Conservation (phyloP, 768 basidiomycete species). For the Lentinula sp. region DNA sequence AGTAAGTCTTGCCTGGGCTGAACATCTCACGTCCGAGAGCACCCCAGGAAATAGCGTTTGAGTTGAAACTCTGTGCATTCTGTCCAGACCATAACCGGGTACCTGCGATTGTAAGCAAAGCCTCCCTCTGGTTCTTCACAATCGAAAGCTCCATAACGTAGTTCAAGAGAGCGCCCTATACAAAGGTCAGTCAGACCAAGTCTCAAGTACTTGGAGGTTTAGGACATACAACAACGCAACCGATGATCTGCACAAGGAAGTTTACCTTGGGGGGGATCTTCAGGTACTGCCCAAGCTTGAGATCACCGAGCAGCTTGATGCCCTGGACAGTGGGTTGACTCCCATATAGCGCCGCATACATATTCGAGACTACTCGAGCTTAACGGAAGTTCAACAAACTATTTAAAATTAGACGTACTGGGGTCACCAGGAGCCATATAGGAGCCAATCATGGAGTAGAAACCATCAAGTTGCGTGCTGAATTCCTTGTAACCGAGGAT, state of each 20-base stretch:
- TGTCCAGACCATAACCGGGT: constrained; percentile 26
- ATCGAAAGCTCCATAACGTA: constrained; percentile 3
- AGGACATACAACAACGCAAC: constrained; percentile 20
- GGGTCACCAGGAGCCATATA: constrained; percentile 25
- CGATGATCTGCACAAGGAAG: constrained; percentile 38
- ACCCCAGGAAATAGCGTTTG: constrained; percentile 25
- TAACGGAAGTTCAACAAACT: neutral
- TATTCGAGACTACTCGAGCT: constrained; percentile 28
- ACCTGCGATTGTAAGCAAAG: constrained; percentile 18
- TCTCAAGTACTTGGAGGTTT: neutral
- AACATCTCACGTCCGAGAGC: constrained; percentile 26
- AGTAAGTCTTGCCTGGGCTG: constrained; percentile 14
- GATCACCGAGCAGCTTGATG: constrained; percentile 33
- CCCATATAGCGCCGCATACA: constrained; percentile 20
- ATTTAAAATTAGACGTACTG: neutral
- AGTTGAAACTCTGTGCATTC: constrained; percentile 22
- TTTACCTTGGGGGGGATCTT: constrained; percentile 44
- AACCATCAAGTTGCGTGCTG: constrained; percentile 3
- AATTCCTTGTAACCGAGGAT: constrained; percentile 12
- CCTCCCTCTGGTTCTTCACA: neutral
- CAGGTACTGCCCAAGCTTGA: constrained; percentile 29
- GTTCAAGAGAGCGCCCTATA: neutral
- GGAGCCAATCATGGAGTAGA: constrained; percentile 15
- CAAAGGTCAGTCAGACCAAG: neutral
- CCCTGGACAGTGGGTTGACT: constrained; percentile 29